Conservation (phyloP, 2,329 filamentous ascomycete genomes). For the Xylaria sp. region DNA sequence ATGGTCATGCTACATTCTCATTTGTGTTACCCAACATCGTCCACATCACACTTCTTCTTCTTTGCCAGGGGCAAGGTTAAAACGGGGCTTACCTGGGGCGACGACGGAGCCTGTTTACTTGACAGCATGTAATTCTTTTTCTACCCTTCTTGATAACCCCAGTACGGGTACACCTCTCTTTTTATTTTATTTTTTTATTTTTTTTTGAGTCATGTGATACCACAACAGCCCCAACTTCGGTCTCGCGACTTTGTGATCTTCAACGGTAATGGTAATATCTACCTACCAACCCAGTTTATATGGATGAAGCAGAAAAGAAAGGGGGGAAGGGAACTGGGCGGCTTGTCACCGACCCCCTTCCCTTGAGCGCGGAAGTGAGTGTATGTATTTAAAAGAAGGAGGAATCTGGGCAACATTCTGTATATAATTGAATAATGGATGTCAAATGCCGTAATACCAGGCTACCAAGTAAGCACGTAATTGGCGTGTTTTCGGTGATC, state of each 20-base stretch:
- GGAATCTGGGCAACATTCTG: slow-evolving; percentile 30
- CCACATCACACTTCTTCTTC: slow-evolving; percentile 26
- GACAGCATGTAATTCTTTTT: slow-evolving; percentile 40
- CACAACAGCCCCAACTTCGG: slow-evolving; percentile 23
- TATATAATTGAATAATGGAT: slow-evolving; percentile 37
- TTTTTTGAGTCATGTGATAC: slow-evolving; percentile 30
- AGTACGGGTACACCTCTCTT: slow-evolving; percentile 4
- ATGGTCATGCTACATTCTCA: slow-evolving; percentile 42
- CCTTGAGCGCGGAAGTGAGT: not conserved
- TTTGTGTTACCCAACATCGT: slow-evolving; percentile 36
- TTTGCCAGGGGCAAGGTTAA: slow-evolving; percentile 19
- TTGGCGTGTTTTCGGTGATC: no score
- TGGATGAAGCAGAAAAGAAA: no score
- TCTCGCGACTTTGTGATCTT: slow-evolving; percentile 26
- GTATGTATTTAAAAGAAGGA: slow-evolving; percentile 27
- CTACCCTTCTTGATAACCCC: slow-evolving; percentile 32
- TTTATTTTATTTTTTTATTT: no score
- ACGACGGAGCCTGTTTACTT: slow-evolving; percentile 34
- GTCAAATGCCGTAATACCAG: not conserved
- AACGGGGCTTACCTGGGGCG: slow-evolving; percentile 22
- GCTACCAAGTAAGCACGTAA: no score
- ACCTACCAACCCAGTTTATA: not conserved
- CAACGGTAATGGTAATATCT: not conserved
- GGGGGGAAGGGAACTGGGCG: not conserved
- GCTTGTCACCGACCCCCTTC: no score